Conservation (phyloP, 257 asterid genomes). For the Solanum infundibuliforme region DNA sequence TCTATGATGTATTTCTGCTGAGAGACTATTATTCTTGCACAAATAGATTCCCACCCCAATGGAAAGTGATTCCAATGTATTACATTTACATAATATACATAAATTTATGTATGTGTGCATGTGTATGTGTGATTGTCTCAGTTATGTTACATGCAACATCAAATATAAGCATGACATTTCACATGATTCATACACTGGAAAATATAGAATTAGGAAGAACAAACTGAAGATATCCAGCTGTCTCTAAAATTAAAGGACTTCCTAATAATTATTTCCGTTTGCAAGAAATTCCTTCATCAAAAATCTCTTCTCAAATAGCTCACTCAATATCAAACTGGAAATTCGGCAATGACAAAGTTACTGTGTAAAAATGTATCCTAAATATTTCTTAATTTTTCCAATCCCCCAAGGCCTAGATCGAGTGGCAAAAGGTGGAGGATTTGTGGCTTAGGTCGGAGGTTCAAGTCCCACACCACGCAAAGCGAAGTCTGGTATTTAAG, state of each 20-base stretch:
- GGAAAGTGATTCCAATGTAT: not conserved
- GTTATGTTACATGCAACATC: not conserved
- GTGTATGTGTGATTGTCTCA: not conserved
- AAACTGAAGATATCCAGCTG: not conserved
- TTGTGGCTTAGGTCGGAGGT: too few relatives aligned
- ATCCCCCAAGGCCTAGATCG: too few relatives aligned
- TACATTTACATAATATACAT: not conserved
- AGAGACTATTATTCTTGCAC: not conserved
- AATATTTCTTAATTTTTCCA: too few relatives aligned
- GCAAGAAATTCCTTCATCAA: not conserved
- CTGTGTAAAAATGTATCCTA: too few relatives aligned
- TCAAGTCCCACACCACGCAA: too few relatives aligned
- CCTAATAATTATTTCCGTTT: not conserved
- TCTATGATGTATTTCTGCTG: not conserved
- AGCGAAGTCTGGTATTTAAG: too few relatives aligned
- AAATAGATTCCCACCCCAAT: not conserved
- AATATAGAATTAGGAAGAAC: not conserved
- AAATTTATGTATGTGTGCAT: not conserved
- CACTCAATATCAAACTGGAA: too few relatives aligned
- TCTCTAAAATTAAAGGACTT: not conserved
- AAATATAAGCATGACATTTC: not conserved
- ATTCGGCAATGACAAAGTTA: too few relatives aligned
- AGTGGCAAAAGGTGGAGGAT: too few relatives aligned
- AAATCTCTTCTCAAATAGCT: not conserved
- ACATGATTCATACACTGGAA: not conserved